Conservation (phyloP, 345 rosid genomes). For the Salix exigua region DNA sequence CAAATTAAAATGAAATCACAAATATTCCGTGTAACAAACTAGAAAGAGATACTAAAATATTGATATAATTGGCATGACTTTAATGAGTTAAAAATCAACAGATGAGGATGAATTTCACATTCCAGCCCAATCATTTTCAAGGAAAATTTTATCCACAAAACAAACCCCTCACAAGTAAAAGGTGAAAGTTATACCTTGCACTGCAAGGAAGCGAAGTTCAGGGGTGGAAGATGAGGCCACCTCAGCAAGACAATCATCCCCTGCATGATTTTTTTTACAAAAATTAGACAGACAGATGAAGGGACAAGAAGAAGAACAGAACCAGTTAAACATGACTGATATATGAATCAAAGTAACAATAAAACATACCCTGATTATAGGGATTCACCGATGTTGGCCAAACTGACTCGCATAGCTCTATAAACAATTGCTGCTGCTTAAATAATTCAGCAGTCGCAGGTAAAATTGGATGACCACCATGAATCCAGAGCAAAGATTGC, state of each 20-base stretch:
- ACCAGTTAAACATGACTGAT: neutral
- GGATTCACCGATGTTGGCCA: constrained; percentile 48
- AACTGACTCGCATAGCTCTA: constrained; percentile 50
- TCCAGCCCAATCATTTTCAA: neutral
- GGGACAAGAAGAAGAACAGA: neutral
- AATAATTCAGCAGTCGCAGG: constrained; percentile 57
- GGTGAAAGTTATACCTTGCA: constrained; percentile 54
- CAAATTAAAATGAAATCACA: too few relatives aligned
- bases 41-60: too few relatives aligned
- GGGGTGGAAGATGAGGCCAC: constrained; percentile 42
- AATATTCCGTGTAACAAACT: too few relatives aligned
- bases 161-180: neutral
- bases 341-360: neutral
- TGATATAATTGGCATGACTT: too few relatives aligned
- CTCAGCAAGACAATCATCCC: constrained; percentile 34
- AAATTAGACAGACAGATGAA: constrained; percentile 6
- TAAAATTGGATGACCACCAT: constrained; percentile 83
- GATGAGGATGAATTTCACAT: neutral
- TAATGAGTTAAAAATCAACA: too few relatives aligned
- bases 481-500: constrained; percentile 77
- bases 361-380: constrained; percentile 46
- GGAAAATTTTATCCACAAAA: too few relatives aligned
- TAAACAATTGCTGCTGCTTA: constrained; percentile 49
- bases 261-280: constrained; percentile 32
- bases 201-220: constrained; percentile 61